Evolutionary conservation across 331 rosid genomes (phyloP).

Genomic region (Malus hybrid): DNA sequence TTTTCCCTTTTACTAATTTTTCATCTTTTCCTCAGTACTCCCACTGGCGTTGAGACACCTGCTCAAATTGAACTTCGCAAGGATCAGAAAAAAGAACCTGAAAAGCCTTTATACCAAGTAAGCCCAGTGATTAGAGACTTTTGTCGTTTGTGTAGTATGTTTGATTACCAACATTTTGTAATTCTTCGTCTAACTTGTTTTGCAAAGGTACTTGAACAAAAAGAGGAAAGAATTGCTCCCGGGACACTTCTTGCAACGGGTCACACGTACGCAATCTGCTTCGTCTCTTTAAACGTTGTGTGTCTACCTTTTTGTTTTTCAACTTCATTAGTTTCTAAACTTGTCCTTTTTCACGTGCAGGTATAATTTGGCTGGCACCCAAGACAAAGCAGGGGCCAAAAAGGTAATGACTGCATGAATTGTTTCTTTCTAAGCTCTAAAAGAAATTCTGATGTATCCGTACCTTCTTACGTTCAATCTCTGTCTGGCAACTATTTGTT

Average conservation of each 20-base stretch:
- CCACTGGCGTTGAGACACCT: slow-evolving; percentile 98
- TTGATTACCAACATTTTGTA: not conserved
- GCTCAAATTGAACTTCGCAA: slow-evolving; percentile 93
- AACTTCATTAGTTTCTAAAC: not conserved
- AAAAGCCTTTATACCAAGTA: slow-evolving; percentile 82
- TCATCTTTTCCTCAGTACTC: slow-evolving; percentile 50
- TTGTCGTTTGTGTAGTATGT: not conserved
- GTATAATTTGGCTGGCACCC: slow-evolving; percentile 76
- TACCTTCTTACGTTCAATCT: not conserved
- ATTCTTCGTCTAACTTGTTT: not conserved
- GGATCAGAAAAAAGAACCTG: slow-evolving; percentile 94
- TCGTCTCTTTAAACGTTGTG: not conserved
- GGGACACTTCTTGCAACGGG: slow-evolving; percentile 91
- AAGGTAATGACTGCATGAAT: slow-evolving; percentile 41
- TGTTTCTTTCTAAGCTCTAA: not conserved
- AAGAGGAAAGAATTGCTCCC: slow-evolving; percentile 80
- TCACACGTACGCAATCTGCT: slow-evolving; percentile 64
- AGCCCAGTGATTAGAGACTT: slow-evolving; percentile 12
- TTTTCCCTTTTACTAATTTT: not conserved
- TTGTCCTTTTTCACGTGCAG: slow-evolving; percentile 23
- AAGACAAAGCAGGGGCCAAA: slow-evolving; percentile 84
- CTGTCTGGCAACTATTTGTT: no score
- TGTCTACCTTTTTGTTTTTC: not conserved
- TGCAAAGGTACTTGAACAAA: slow-evolving; percentile 83
- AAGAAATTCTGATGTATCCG: not conserved